Evolutionary conservation across 2,329 filamentous ascomycete species (phyloP).

Genomic region (Nemania bipapillata): DNA sequence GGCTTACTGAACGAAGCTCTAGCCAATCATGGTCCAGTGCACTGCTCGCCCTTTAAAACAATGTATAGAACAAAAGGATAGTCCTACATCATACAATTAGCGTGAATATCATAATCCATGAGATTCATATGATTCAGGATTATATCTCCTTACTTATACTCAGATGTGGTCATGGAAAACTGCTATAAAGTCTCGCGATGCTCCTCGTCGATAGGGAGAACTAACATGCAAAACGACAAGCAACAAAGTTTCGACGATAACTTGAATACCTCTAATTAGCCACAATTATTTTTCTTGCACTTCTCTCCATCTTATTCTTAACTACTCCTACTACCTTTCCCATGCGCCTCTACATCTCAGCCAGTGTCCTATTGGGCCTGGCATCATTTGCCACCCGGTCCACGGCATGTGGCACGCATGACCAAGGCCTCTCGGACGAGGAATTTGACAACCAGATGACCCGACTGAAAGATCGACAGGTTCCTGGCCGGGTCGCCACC

Average conservation of each 20-base stretch:
- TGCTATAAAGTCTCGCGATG: slow-evolving; percentile 3
- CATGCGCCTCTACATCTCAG: not conserved
- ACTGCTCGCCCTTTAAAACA: not conserved
- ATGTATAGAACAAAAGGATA: not conserved
- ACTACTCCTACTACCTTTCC: not conserved
- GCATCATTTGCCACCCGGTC: not conserved
- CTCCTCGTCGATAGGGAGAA: not conserved
- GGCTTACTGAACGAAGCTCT: slow-evolving; percentile 4
- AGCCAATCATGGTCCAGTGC: not conserved
- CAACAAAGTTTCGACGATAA: not conserved
- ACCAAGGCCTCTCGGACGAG: not conserved
- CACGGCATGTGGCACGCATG: not conserved
- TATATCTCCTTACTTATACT: not conserved
- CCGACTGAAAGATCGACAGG: not conserved
- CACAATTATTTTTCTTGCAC: not conserved
- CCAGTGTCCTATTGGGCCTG: not conserved
- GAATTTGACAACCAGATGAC: not conserved
- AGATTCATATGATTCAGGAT: not conserved
- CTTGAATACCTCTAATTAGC: not conserved
- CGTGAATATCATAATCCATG: not conserved
- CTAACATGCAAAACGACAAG: not conserved
- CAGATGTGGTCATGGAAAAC: not conserved
- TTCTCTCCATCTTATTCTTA: not conserved
- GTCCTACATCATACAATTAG: slow-evolving; percentile 1
- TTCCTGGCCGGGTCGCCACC: not conserved